A percentile compares a stretch with the other conserved stretches of the same genome.
These are phyloP conservation scores for Penicillium psychrofluorescens DNA, from an alignment of 495 filamentous ascomycete genomes.

Conservation along the genomic window DNA sequence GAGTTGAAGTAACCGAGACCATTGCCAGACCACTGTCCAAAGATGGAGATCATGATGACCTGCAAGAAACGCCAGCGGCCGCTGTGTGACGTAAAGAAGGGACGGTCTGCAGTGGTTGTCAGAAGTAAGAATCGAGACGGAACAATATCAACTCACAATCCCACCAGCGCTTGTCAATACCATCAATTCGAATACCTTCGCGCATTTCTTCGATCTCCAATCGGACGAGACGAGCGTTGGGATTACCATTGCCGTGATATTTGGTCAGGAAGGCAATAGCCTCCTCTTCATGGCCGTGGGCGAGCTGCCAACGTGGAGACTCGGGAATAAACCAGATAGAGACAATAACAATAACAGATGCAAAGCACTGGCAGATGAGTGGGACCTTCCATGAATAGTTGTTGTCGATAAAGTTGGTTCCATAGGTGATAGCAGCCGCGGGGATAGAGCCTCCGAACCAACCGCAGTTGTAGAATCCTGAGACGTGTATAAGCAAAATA, in stretches of 20 bases:
- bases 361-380: constrained; percentile 36
- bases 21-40: constrained; percentile 46
- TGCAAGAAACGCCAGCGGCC: constrained; percentile 56
- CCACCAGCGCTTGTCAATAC: constrained; percentile 59
- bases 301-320: constrained; percentile 52
- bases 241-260: constrained; percentile 52
- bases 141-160: constrained; percentile 39
- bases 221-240: constrained; percentile 43
- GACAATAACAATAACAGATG: constrained; percentile 43
- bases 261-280: constrained; percentile 47
- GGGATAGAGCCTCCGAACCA: constrained; percentile 53
- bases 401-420: constrained; percentile 29
- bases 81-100: constrained; percentile 51
- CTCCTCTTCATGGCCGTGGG: constrained; percentile 46
- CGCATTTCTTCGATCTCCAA: constrained; percentile 53
- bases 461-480: constrained; percentile 52
- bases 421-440: constrained; percentile 32
- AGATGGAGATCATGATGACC: constrained; percentile 55
- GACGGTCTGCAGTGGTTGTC: constrained; percentile 24
- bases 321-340: constrained; percentile 56
- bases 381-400: constrained; percentile 53
- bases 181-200: constrained; percentile 48
- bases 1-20: constrained; percentile 43
- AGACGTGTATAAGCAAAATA: neutral
- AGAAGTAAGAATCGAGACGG: neutral